Evolutionary conservation across 306 rosid species (phyloP), one percentile per base, ranked within the genome.

Genomic region (apple (Malus domestica)): DNA sequence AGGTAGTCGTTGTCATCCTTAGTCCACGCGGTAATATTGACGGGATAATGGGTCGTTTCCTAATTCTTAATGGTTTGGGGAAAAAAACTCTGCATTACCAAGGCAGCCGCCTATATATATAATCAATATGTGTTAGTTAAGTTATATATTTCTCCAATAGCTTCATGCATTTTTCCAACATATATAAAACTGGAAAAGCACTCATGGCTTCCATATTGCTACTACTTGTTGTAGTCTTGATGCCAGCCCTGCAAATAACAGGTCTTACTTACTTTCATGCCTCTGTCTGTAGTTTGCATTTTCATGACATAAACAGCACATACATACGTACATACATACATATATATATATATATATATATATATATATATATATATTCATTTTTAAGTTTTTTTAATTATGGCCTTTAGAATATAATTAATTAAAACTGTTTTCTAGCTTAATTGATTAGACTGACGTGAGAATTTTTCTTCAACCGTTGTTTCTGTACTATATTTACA

Each of bases 161-260:
- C 55, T 49, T 49, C 55, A 49, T 4, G 55, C 55, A 49, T 49
- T 49, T 49, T 49, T 15, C 20, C 55, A 49, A 49, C 55, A 15
- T 49, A 15, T 49, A 15, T 14, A 61, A 29, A 27, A 23, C 29
- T 20, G 29, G 19, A 22, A 69, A 27, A 51, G 55, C 72, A 8
- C 14, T 30, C 16, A 66, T 81, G 75, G 67, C 78, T 45, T 32
- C 75, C 66, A 33, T 49, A 18, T 13, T 81, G 19, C 54, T 77
- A 6, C 71, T 81, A 11, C 55, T 81, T 59, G 85, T 81, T 59
- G 85, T 73, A 5, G 15, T 69, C 42, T 62, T 75, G 27, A 68
- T 75, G 51, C 59, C 80, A 25, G 75, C 67, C 33, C 38, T 69
- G 4, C 30, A 74, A 60, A 35, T 74, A 35, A 33, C 80, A 80